phyloP scores from a whole-genome alignment of 208 protist species.

The Chromosphaera perkinsii region DNA sequence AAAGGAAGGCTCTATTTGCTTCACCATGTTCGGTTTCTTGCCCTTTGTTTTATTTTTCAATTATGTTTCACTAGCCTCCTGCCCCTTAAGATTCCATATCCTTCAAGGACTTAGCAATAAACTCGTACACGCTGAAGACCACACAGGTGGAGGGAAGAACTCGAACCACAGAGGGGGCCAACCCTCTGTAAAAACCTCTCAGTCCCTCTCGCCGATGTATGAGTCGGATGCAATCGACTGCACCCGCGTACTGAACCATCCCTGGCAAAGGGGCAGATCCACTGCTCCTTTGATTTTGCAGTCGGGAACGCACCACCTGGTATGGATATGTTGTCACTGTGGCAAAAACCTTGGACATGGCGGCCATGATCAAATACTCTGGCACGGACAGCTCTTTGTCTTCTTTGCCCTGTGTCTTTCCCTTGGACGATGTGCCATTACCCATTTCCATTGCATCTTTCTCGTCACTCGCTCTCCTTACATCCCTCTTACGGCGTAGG shows the following conservation, averaged over 20 bases:
- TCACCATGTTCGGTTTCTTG: no score
- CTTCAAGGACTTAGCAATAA: no score
- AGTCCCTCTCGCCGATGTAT: constrained; percentile 33
- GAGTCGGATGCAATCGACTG: no score
- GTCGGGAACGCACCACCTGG: constrained; percentile 37
- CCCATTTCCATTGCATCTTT: no score
- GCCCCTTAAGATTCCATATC: no score
- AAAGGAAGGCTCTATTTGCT: no score
- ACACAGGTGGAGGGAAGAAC: constrained; percentile 35
- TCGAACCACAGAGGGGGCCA: constrained; percentile 36
- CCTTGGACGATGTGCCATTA: no score
- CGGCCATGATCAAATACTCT: constrained; percentile 31
- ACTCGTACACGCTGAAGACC: constrained; percentile 49
- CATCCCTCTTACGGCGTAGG: neutral
- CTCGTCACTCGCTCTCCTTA: no score
- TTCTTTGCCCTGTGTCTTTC: neutral
- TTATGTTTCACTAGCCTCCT: no score
- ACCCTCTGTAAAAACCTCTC: constrained; percentile 41
- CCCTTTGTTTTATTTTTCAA: no score
- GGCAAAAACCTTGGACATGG: constrained; percentile 43
- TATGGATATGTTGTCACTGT: constrained; percentile 41
- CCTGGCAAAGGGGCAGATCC: no score
- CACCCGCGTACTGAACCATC: no score
- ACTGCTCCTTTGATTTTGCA: constrained; percentile 27
- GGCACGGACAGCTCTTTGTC: neutral